A percentile compares a stretch with the other conserved stretches of the same genome.
phyloP scores from a whole-genome alignment of 2,329 filamentous ascomycete species.

The Cucurbitaria berberidis region DNA sequence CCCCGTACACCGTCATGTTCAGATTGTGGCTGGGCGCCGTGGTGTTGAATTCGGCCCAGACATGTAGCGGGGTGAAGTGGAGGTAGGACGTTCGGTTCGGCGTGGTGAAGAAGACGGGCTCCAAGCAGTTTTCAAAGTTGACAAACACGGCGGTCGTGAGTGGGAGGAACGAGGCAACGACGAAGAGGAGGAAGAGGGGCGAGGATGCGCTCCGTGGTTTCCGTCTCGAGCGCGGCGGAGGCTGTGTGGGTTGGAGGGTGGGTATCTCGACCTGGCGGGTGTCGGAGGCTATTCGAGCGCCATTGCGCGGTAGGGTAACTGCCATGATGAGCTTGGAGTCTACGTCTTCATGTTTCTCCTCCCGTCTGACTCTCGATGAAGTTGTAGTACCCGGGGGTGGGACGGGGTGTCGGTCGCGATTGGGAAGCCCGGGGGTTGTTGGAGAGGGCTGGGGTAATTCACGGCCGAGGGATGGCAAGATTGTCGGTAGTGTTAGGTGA shows the following conservation, averaged over 20 bases:
- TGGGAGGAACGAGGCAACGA: constrained; percentile 33
- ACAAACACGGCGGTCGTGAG: constrained; percentile 62
- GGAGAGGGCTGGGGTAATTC: neutral
- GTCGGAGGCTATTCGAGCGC: constrained; percentile 18
- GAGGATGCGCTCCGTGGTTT: constrained; percentile 21
- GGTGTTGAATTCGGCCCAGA: constrained; percentile 76
- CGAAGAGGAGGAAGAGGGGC: constrained; percentile 33
- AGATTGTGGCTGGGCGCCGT: constrained; percentile 67
- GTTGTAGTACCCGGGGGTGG: neutral
- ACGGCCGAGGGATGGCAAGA: neutral
- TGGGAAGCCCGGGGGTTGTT: neutral
- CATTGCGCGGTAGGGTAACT: constrained; percentile 28
- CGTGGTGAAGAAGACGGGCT: constrained; percentile 60
- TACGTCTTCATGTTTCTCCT: constrained; percentile 39
- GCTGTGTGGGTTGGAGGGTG: constrained; percentile 35
- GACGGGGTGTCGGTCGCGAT: constrained; percentile 3
- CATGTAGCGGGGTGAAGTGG: constrained; percentile 78
- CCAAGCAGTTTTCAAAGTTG: constrained; percentile 83
- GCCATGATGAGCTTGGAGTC: constrained; percentile 30
- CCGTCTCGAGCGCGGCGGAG: constrained; percentile 41
- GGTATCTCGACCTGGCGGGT: constrained; percentile 29
- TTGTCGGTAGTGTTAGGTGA: constrained; percentile 5
- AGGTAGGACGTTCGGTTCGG: constrained; percentile 64
- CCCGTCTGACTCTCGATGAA: neutral
- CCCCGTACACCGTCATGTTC: constrained; percentile 83